Percentiles rank a stretch among this genome's conserved stretches.
phyloP scores from a whole-genome alignment of 257 asterid species.

The Solanum neorickii region DNA sequence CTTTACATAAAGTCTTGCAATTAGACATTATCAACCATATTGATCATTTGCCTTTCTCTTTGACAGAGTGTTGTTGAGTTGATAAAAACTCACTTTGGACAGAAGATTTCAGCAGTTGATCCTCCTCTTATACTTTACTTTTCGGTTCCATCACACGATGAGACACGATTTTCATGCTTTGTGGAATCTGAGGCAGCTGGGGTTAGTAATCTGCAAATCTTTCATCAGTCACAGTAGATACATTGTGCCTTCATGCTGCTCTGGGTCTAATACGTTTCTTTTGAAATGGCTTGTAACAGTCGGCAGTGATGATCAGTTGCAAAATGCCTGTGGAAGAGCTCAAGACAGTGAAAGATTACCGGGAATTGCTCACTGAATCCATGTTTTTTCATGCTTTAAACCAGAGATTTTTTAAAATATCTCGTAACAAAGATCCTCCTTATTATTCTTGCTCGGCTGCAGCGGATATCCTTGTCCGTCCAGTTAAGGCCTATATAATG shows the following conservation, averaged over 20 bases:
- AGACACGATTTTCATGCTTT: slow-evolving; percentile 79
- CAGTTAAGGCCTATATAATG: slow-evolving; percentile 77
- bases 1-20: neutral
- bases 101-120: slow-evolving; percentile 42
- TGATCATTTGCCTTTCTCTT: slow-evolving; percentile 5
- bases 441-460: slow-evolving; percentile 91
- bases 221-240: neutral
- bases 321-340: slow-evolving; percentile 66
- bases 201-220: slow-evolving; percentile 31
- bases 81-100: slow-evolving; percentile 70
- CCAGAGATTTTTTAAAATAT: slow-evolving; percentile 88
- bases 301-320: slow-evolving; percentile 97
- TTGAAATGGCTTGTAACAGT: slow-evolving; percentile 36
- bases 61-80: slow-evolving; percentile 71
- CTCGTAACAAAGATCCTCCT: slow-evolving; percentile 84
- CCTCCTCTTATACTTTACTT: slow-evolving; percentile 60
- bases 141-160: slow-evolving; percentile 70
- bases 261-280: slow-evolving; percentile 1
- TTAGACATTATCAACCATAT: neutral
- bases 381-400: slow-evolving; percentile 94
- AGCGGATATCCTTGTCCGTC: slow-evolving; percentile 79
- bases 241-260: neutral
- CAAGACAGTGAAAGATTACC: slow-evolving; percentile 73
- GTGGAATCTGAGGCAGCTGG: slow-evolving; percentile 96
- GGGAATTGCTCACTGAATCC: slow-evolving; percentile 78